Conservation (phyloP, 2,329 filamentous ascomycete genomes). For the Aspergillus pseudoviridinutans region DNA sequence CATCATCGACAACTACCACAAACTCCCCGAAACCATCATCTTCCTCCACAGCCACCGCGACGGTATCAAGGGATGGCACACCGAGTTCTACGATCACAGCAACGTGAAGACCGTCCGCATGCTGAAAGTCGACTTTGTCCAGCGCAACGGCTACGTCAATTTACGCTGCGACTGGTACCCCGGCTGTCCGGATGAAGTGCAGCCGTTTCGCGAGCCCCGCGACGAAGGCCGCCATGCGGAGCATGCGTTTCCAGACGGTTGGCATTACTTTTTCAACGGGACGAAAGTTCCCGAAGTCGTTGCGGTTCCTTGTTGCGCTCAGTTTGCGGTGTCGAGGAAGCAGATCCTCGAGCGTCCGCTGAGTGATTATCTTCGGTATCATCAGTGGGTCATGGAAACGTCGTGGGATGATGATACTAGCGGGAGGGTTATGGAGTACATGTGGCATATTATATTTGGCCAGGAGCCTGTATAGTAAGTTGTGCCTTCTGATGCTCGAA, state of each 20-base stretch:
- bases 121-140: slow-evolving; percentile 48
- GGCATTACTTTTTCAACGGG: slow-evolving; percentile 27
- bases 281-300: slow-evolving; percentile 47
- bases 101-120: slow-evolving; percentile 46
- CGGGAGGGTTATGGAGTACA: slow-evolving; percentile 59
- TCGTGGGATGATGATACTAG: slow-evolving; percentile 52
- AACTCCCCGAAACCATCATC: slow-evolving; percentile 49
- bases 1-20: slow-evolving; percentile 43
- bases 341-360: slow-evolving; percentile 47
- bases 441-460: slow-evolving; percentile 58
- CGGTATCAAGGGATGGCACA: slow-evolving; percentile 47
- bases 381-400: slow-evolving; percentile 57
- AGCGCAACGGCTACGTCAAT: slow-evolving; percentile 54
- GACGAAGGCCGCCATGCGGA: slow-evolving; percentile 18
- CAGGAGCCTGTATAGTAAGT: slow-evolving; percentile 39
- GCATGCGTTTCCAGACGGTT: slow-evolving; percentile 25
- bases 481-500: background rate
- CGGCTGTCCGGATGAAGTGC: slow-evolving; percentile 33
- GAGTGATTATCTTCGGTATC: slow-evolving; percentile 52
- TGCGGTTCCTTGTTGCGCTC: slow-evolving; percentile 59
- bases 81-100: slow-evolving; percentile 52
- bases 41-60: slow-evolving; percentile 56
- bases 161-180: slow-evolving; percentile 48
- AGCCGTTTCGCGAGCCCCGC: slow-evolving; percentile 20
- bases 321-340: slow-evolving; percentile 58